Conservation (phyloP, 192 early-diverging fungal species). For the Backusella tarrabulga region DNA sequence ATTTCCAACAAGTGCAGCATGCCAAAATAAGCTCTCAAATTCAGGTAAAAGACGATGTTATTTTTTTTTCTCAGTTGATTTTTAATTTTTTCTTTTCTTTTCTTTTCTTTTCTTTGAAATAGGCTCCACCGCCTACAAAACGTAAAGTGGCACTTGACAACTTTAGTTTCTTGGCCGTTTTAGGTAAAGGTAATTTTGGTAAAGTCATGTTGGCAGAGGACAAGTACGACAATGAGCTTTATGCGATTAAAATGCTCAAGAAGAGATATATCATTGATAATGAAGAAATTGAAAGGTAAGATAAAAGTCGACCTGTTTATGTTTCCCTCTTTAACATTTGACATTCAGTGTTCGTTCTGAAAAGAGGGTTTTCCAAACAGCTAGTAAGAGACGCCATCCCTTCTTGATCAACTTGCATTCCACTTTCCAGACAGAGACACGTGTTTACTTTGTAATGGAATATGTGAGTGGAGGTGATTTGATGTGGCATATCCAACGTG, state of each 20-base stretch:
- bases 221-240: constrained; percentile 74
- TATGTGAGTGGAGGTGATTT: constrained; percentile 96
- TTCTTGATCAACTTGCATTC: constrained; percentile 96
- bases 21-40: background rate
- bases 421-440: constrained; percentile 91
- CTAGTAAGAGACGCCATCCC: constrained; percentile 87
- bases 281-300: constrained; percentile 87
- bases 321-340: too few species aligned
- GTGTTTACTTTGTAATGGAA: constrained; percentile 99
- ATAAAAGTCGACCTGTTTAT: background rate
- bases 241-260: constrained; percentile 98
- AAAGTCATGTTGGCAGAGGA: constrained; percentile 97
- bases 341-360: background rate
- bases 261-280: constrained; percentile 98
- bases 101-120: background rate
- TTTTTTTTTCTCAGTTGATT: background rate
- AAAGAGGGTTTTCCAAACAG: constrained; percentile 71
- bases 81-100: too few species aligned
- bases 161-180: constrained; percentile 91
- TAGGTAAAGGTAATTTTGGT: constrained; percentile 99
- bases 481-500: constrained; percentile 97
- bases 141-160: constrained; percentile 85
- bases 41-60: background rate
- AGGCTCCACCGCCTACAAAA: constrained; percentile 5
- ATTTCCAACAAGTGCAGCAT: background rate